Base-by-base conservation (phyloP, 2,329 filamentous ascomycete species). In the Orbilia javanica region DNA sequence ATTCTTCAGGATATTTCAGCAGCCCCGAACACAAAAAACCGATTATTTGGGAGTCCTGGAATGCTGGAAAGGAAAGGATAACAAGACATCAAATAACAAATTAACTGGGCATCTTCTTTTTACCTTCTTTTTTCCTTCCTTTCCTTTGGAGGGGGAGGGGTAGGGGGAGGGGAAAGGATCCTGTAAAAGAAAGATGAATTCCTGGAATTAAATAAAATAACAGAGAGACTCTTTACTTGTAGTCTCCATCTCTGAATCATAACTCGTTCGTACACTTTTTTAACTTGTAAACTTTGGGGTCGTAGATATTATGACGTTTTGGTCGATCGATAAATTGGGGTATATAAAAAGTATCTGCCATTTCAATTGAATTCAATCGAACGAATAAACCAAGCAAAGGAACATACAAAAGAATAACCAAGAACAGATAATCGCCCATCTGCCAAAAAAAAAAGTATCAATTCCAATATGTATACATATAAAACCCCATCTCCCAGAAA, bases 1-100 rank as follows among this genome's bases (percentile, higher is more conserved):
- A 29, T 70, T 63, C 36, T 68, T 52, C 46, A 29, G 46, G 22
- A 52, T 52, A 50, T 52, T 52, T 25, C 46, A 52, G 46, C n/a
- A 52, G 29, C 10, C 46, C 22, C n/a, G n/a, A n/a, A n/a, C 6
- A 39, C 1, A 2, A 39, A 10, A 8, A 39, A n/a, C n/a, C 18
- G 8, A 10, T 39, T 13, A 15, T 39, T 39, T 39, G 36, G 36
- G 34, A 36, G 29, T 39, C n/a, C 36, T 39, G 36, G 36, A 36
- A 39, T 39, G 36, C 36, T 13, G 2, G 36, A 13, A 39, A 39
- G 36, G 36, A 39, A 15, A 7, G 29, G 29, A 36, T 10, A 36
- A 36, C 34, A 2, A 36, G 13, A 36, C 34, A n/a, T n/a, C 7
- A 31, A 13, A 39, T 15, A 39, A 39, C 8, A 13, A 3, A 39